These are phyloP conservation scores for Mortierella hygrophila DNA, from an alignment of 192 early-diverging fungal genomes.

Conservation along the genomic window DNA sequence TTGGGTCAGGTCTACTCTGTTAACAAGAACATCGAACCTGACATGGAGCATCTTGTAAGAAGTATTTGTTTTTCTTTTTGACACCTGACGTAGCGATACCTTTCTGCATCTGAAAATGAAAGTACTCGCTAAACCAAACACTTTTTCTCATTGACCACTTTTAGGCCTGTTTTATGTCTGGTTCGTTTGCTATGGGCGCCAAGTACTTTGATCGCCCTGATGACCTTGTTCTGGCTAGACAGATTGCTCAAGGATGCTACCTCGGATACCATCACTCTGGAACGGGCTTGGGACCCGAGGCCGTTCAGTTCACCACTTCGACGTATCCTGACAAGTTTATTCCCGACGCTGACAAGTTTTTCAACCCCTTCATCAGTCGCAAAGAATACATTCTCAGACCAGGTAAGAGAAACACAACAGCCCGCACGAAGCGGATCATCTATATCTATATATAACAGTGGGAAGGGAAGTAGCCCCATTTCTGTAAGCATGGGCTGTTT, in stretches of 20 bases:
- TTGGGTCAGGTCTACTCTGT: constrained; percentile 22
- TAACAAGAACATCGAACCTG: constrained; percentile 11
- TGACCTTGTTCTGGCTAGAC: constrained; percentile 49
- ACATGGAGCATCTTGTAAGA: constrained; percentile 56
- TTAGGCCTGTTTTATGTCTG: constrained; percentile 69
- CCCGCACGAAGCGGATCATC: no score
- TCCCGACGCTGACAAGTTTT: constrained; percentile 22
- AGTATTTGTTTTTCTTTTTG: constrained; percentile 15
- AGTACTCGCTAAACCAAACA: not conserved
- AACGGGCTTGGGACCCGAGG: constrained; percentile 69
- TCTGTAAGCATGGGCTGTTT: not conserved
- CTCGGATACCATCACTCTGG: constrained; percentile 57
- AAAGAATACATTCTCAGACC: constrained; percentile 62
- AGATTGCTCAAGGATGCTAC: constrained; percentile 63
- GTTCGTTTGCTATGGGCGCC: constrained; percentile 62
- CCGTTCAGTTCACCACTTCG: constrained; percentile 36
- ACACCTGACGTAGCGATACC: constrained; percentile 22
- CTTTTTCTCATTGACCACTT: not conserved
- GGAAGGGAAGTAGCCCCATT: not conserved
- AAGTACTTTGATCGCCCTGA: constrained; percentile 56
- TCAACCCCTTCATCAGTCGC: constrained; percentile 10
- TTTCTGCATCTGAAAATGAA: not conserved
- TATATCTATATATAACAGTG: no score
- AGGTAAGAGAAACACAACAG: constrained; percentile 47
- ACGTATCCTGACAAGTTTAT: constrained; percentile 5